These are phyloP conservation scores for Alternaria triticimaculans DNA, from an alignment of 2,329 filamentous ascomycete species.

Conservation along the genomic window DNA sequence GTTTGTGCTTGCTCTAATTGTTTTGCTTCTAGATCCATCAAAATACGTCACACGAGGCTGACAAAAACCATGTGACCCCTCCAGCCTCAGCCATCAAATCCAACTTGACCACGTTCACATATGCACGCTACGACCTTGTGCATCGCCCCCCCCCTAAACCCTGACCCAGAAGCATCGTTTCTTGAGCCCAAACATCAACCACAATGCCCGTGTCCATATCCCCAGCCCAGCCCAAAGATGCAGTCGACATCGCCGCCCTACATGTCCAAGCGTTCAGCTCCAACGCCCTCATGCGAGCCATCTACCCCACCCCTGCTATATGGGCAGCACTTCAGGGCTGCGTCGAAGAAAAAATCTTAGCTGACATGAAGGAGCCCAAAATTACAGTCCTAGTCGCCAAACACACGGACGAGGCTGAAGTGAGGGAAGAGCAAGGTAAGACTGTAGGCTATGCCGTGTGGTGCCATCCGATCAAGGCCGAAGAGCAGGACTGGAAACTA, in stretches of 20 bases:
- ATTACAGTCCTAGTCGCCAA: conserved; percentile 9
- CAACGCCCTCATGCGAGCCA: conserved; percentile 12
- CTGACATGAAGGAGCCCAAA: conserved; percentile 7
- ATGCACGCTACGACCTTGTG: background rate
- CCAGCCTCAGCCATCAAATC: background rate
- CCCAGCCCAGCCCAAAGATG: conserved; percentile 1
- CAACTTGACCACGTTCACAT: background rate
- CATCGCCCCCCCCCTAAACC: background rate
- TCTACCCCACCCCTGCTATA: conserved; percentile 10
- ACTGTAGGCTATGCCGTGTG: conserved; percentile 12
- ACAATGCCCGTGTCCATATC: background rate
- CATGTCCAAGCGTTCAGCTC: conserved; percentile 11
- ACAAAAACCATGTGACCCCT: background rate
- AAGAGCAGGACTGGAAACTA: background rate
- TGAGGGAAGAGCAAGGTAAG: background rate
- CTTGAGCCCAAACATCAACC: background rate
- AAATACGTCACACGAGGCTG: background rate
- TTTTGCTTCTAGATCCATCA: background rate
- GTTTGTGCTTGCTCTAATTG: background rate
- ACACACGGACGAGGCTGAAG: background rate
- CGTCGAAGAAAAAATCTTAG: conserved; percentile 4
- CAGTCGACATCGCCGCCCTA: conserved; percentile 2
- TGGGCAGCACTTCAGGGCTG: conserved; percentile 6
- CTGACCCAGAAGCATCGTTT: background rate
- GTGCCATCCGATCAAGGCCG: background rate